phyloP scores from a whole-genome alignment of 2,329 filamentous ascomycete genomes.

The Aspergillus fructus region DNA sequence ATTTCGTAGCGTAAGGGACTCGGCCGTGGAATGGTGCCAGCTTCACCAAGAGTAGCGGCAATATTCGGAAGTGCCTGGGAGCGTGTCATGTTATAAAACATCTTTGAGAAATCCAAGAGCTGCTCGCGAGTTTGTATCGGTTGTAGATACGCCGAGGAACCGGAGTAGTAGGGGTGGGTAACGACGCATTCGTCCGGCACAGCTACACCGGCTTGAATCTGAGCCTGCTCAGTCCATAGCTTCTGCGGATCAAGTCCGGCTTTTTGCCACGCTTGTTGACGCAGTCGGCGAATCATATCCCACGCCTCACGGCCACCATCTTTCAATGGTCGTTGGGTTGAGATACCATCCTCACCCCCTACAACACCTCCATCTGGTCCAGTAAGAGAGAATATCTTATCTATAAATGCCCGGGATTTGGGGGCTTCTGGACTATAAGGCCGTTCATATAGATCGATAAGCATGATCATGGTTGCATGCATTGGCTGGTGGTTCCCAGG shows the following conservation, averaged over 20 bases:
- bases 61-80: constrained; percentile 27
- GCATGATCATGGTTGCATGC: constrained; percentile 43
- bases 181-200: constrained; percentile 19
- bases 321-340: constrained; percentile 44
- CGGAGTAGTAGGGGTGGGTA: constrained; percentile 14
- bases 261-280: constrained; percentile 50
- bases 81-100: constrained; percentile 37
- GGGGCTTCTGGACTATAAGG: constrained; percentile 46
- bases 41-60: constrained; percentile 9
- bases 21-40: constrained; percentile 19
- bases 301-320: constrained; percentile 51
- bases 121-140: constrained; percentile 18
- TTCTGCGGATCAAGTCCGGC: constrained; percentile 47
- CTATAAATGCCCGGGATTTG: constrained; percentile 46
- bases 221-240: constrained; percentile 49
- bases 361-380: constrained; percentile 48
- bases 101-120: constrained; percentile 32
- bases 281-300: constrained; percentile 49
- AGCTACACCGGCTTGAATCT: constrained; percentile 39
- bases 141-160: constrained; percentile 9
- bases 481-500: constrained; percentile 36
- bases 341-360: constrained; percentile 45
- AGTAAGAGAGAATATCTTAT: constrained; percentile 47
- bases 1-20: constrained; percentile 27
- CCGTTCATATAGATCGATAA: constrained; percentile 50